Conservation (phyloP, 1,139 yeast genomes). For the Sugiyamaella xylanicola region DNA sequence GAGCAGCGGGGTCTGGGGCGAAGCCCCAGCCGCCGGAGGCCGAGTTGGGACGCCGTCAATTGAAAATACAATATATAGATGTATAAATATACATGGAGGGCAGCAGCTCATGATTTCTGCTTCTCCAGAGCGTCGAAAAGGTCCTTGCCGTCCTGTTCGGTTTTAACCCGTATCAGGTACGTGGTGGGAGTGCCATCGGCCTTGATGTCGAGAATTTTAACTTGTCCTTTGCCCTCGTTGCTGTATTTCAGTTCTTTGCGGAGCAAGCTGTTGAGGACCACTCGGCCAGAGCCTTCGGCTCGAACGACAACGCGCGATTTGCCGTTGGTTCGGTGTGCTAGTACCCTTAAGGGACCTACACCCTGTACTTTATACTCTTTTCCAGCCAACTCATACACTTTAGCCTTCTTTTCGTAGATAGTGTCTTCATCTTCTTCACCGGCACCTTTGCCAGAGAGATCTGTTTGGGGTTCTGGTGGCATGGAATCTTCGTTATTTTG, state of each 20-base stretch:
- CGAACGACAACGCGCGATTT: conserved; percentile 76
- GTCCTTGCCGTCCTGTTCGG: conserved; percentile 66
- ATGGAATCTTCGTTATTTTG: conserved; percentile 31
- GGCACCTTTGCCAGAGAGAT: conserved; percentile 53
- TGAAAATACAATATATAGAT: background rate
- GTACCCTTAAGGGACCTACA: conserved; percentile 76
- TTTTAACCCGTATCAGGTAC: conserved; percentile 72
- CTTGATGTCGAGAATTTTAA: conserved; percentile 61
- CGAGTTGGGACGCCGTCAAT: no score
- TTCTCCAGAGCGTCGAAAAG: conserved; percentile 59
- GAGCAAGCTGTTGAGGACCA: conserved; percentile 68
- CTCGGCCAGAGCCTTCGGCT: conserved; percentile 85
- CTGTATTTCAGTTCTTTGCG: conserved; percentile 56
- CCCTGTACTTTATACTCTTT: conserved; percentile 52
- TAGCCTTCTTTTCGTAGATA: conserved; percentile 67
- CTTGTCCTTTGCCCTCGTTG: conserved; percentile 41
- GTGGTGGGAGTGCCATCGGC: conserved; percentile 54
- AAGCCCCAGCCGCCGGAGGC: no score
- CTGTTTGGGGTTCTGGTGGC: conserved; percentile 37
- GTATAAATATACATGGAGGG: background rate
- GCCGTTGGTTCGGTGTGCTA: conserved; percentile 57
- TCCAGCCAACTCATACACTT: conserved; percentile 59
- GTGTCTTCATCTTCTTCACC: conserved; percentile 86
- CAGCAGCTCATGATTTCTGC: conserved; percentile 28
- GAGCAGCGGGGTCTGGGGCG: no score